Conservation (phyloP, 169 alveolate species). For the Cryptosporidium canis region DNA sequence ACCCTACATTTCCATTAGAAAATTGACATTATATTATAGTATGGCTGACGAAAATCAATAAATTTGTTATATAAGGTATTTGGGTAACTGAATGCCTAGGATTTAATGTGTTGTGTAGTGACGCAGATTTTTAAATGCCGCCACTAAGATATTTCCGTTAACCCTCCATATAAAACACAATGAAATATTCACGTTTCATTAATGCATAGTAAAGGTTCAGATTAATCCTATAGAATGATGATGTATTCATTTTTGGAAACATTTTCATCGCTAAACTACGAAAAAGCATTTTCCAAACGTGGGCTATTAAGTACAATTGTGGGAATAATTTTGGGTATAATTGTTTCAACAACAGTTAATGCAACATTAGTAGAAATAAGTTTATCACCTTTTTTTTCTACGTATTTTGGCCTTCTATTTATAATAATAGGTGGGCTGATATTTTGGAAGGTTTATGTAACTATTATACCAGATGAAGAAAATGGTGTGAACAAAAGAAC, state of each 20-base stretch:
- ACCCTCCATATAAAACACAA: neutral
- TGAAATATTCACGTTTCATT: neutral
- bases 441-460: conserved; percentile 85
- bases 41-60: no score
- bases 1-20: no score
- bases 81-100: no score
- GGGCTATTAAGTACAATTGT: conserved; percentile 79
- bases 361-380: conserved; percentile 93
- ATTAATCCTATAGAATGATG: neutral
- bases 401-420: conserved; percentile 90
- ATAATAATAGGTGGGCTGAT: conserved; percentile 88
- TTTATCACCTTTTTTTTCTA: conserved; percentile 88
- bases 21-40: no score
- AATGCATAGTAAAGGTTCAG: neutral
- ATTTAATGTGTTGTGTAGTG: no score
- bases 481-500: conserved; percentile 60
- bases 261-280: conserved; percentile 15
- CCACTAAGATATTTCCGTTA: neutral
- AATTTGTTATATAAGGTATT: no score
- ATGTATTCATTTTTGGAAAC: conserved; percentile 20
- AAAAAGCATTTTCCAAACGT: conserved; percentile 47
- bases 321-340: conserved; percentile 88
- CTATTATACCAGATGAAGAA: conserved; percentile 63
- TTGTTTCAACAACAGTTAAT: conserved; percentile 89
- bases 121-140: no score